A percentile compares a stretch with the other conserved stretches of the same genome.
Evolutionary conservation across 176 grass and related monocot species (phyloP).

Genomic region (Coix lacrymajobi): DNA sequence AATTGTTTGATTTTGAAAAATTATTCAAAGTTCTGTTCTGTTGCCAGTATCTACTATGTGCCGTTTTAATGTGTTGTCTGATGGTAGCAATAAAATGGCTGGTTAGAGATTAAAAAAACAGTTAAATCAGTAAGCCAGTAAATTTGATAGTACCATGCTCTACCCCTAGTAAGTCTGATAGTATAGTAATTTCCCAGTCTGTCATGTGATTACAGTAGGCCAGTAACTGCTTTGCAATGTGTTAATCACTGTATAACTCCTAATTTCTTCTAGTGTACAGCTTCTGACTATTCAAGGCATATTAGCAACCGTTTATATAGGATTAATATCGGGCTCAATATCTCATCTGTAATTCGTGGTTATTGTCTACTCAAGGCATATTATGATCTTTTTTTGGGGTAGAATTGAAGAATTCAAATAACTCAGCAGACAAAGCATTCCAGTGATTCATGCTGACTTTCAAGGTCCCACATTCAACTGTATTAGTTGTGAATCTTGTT

Average conservation of each 20-base stretch:
- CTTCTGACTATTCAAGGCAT: conserved; percentile 21
- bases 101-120: background rate
- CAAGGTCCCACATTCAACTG: background rate
- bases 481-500: background rate
- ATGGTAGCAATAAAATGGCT: background rate
- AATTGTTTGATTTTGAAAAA: background rate
- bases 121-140: background rate
- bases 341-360: background rate
- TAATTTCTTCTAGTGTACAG: background rate
- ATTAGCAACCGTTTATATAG: background rate
- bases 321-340: background rate
- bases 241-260: background rate
- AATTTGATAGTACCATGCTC: background rate
- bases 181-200: background rate
- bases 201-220: conserved; percentile 4
- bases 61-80: background rate
- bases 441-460: conserved; percentile 18
- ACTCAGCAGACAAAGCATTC: conserved; percentile 14
- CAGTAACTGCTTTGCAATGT: background rate
- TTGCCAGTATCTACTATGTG: background rate
- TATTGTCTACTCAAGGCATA: conserved; percentile 8
- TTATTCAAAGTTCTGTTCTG: background rate
- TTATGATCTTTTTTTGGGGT: background rate
- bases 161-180: conserved; percentile 4
- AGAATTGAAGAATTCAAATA: background rate